Conservation (phyloP, 345 rosid species). For the Ailanthus altissimus region DNA sequence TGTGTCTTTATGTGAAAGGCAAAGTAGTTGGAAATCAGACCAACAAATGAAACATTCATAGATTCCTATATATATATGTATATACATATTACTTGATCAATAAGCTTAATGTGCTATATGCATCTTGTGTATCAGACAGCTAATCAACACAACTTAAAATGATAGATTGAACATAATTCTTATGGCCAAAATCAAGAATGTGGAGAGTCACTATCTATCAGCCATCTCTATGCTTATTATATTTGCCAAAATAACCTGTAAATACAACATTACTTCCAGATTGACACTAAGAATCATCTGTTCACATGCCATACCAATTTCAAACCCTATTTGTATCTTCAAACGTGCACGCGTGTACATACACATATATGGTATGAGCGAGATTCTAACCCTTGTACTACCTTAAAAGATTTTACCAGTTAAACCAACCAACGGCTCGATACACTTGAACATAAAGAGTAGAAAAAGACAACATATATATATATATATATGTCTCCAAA, state of each 20-base stretch:
- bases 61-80: background rate
- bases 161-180: background rate
- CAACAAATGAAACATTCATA: background rate
- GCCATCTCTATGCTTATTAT: background rate
- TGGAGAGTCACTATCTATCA: background rate
- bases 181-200: background rate
- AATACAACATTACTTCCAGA: background rate
- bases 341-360: too few species aligned
- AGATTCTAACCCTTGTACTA: too few species aligned
- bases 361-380: too few species aligned
- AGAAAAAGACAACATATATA: background rate
- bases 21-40: background rate
- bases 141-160: background rate
- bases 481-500: too few species aligned
- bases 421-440: too few species aligned
- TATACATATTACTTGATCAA: background rate
- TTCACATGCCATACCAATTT: background rate
- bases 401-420: too few species aligned
- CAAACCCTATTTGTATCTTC: background rate
- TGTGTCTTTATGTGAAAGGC: conserved; percentile 2
- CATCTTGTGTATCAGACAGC: background rate
- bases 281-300: background rate
- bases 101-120: background rate
- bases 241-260: background rate
- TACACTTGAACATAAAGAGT: background rate